phyloP scores from a whole-genome alignment of 139 green algal genomes.

The Ettlia oleoabundans region DNA sequence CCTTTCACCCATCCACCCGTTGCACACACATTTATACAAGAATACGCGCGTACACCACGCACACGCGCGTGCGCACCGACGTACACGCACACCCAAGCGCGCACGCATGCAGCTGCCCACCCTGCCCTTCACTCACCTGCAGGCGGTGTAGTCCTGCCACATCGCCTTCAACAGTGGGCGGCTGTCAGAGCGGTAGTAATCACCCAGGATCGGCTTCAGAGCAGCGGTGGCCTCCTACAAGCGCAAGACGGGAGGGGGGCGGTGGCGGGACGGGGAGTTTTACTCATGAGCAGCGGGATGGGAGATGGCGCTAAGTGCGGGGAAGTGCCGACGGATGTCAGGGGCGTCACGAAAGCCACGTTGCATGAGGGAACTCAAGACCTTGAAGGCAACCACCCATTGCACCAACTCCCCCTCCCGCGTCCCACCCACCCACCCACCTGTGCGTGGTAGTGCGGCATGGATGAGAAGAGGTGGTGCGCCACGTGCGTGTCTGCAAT shows the following conservation, averaged over 20 bases:
- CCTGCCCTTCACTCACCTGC: slow-evolving; percentile 32
- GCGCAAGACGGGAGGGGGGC: not conserved
- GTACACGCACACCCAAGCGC: not conserved
- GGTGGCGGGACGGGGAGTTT: too few relatives aligned
- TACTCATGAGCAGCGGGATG: too few relatives aligned
- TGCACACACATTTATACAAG: too few relatives aligned
- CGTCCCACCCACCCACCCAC: slow-evolving; percentile 20
- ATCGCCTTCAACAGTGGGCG: slow-evolving; percentile 70
- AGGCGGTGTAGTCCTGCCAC: slow-evolving; percentile 70
- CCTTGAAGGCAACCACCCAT: not conserved
- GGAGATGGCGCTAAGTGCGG: too few relatives aligned
- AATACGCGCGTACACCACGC: too few relatives aligned
- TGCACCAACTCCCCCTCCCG: not conserved
- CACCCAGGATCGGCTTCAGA: slow-evolving; percentile 77
- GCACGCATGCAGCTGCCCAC: not conserved
- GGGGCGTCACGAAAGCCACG: not conserved
- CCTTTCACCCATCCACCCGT: too few relatives aligned
- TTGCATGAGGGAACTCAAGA: not conserved
- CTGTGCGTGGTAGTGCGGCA: slow-evolving; percentile 93
- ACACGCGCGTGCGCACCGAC: too few relatives aligned
- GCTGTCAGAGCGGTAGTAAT: slow-evolving; percentile 78
- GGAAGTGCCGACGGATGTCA: not conserved
- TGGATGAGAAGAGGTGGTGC: slow-evolving; percentile 93
- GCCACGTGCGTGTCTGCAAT: slow-evolving; percentile 92
- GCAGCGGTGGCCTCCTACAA: slow-evolving; percentile 79